A percentile compares a stretch with the other conserved stretches of the same genome.
Conservation (phyloP, 148 eudicot genomes). For the Dysphania ambrosioides region DNA sequence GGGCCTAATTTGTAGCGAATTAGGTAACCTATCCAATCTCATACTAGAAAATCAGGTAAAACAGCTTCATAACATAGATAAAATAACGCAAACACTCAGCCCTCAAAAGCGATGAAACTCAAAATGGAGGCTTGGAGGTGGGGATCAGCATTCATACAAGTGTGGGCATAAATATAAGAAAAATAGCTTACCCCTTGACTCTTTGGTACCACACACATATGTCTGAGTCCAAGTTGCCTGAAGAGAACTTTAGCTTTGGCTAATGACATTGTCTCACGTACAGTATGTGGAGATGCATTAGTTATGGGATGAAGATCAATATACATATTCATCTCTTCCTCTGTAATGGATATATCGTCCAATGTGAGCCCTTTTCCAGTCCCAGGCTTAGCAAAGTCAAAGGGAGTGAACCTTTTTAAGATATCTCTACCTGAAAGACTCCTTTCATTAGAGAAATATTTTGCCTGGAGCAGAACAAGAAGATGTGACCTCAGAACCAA, state of each 20-base stretch:
- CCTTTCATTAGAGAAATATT: slow-evolving; percentile 38
- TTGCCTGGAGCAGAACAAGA: slow-evolving; percentile 45
- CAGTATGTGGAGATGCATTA: slow-evolving; percentile 52
- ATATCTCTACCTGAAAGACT: slow-evolving; percentile 37
- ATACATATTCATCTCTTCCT: slow-evolving; percentile 54
- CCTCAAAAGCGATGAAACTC: background rate
- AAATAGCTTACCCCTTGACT: slow-evolving; percentile 41
- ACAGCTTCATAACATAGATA: background rate
- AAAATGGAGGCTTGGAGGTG: background rate
- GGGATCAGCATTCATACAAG: background rate
- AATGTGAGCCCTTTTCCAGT: slow-evolving; percentile 48
- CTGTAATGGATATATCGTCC: slow-evolving; percentile 39
- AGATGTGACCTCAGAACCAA: slow-evolving; percentile 51
- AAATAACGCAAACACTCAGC: background rate
- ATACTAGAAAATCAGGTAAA: too few species aligned
- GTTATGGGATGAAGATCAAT: slow-evolving; percentile 57
- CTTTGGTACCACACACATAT: slow-evolving; percentile 60
- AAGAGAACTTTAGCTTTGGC: slow-evolving; percentile 52
- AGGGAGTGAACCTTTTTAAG: slow-evolving; percentile 34
- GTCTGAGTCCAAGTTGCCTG: slow-evolving; percentile 53
- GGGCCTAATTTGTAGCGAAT: too few species aligned
- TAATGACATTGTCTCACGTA: slow-evolving; percentile 53
- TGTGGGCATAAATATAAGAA: background rate
- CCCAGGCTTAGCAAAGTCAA: slow-evolving; percentile 55
- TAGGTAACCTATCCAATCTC: too few species aligned